Evolutionary conservation across 2,329 filamentous ascomycete species (phyloP).

Genomic region (Biscogniauxia marginata): DNA sequence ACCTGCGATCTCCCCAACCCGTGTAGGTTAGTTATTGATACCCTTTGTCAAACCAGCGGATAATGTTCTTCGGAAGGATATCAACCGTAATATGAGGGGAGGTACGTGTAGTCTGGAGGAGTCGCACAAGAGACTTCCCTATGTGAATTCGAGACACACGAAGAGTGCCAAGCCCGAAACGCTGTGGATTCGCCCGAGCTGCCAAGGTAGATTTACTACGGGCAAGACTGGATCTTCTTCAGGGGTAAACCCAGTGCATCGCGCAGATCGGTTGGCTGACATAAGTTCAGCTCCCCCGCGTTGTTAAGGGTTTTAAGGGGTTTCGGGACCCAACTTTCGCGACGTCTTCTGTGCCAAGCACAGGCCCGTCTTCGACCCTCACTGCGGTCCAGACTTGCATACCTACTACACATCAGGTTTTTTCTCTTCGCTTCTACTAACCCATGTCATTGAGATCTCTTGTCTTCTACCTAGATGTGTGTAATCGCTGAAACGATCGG

Average conservation of each 20-base stretch:
- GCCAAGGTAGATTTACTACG: background rate
- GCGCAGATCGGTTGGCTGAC: background rate
- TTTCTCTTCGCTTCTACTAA: background rate
- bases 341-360: constrained; percentile 11
- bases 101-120: background rate
- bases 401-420: background rate
- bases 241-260: background rate
- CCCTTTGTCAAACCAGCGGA: too few relatives aligned
- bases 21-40: too few relatives aligned
- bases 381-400: background rate
- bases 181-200: constrained; percentile 1
- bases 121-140: too few relatives aligned
- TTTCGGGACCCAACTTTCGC: constrained; percentile 5
- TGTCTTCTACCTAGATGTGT: too few relatives aligned
- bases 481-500: too few relatives aligned
- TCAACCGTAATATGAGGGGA: too few relatives aligned
- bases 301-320: background rate
- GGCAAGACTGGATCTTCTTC: background rate
- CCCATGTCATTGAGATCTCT: too few relatives aligned
- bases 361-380: background rate
- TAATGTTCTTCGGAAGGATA: too few relatives aligned
- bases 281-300: background rate
- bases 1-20: too few relatives aligned
- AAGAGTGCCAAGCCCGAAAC: constrained; percentile 3
- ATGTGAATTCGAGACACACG: too few relatives aligned